Base-by-base conservation (phyloP, 2,329 filamentous ascomycete species). In the Sarocladium oryzae region DNA sequence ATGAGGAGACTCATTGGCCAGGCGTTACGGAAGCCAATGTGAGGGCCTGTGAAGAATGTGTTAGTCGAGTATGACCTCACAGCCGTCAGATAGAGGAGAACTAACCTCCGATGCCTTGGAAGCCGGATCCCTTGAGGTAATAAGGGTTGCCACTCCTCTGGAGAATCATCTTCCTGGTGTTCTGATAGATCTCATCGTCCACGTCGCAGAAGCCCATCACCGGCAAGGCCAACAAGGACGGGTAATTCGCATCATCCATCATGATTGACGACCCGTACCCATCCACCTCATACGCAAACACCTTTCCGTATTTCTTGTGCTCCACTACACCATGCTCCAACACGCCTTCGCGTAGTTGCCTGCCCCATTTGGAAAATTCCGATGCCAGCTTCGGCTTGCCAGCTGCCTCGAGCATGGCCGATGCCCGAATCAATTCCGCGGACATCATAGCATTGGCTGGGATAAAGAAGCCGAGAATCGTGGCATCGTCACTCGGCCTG, bases 1-100 rank as follows among this genome's bases (percentile, higher is more conserved):
- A 96, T 81, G 8, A 99, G 76, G 55, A 96, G 72, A 64, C 88
- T 93, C 90, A 99, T 97, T 0, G 93, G 93, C 93, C 93, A 99
- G 7, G 92, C 93, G 58, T 96, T 88, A 60, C 81, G 74, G n/a
- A 95, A 71, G 0, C 93, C 93, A 57, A 96, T 86, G 61, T 83
- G 82, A 6, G 80, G 81, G 4, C 79, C 79, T 67, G 26, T 15
- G 15, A 23, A 8, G 18, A 15, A n/a, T 9, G 18, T 21, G 20
- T 49, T 28, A 49, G 46, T 18, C 21, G 9, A 7, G 37, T 11
- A n/a, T 8, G 8, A 6, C 37, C 16, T 23, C 16, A 23, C 7
- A 21, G 20, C 8, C 4, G 54, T n/a, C 26, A 4, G 10, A 20
- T 21, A 9, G 11, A 28, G 8, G 7, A 33, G 20, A 45, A 62